Evolutionary conservation across 345 rosid species (phyloP).

Genomic region (Alliaria petiolata): DNA sequence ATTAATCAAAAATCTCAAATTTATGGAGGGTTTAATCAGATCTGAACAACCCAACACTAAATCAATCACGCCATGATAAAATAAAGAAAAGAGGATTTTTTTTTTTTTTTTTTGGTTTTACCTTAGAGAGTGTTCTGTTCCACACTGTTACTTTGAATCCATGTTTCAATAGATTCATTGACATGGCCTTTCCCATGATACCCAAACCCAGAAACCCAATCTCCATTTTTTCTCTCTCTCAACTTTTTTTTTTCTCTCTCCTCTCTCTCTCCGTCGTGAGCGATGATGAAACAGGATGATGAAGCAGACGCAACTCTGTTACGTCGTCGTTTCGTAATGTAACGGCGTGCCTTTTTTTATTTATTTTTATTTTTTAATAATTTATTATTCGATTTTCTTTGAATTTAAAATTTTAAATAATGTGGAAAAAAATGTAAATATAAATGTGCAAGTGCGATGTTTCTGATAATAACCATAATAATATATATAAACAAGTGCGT

Average conservation of each 20-base stretch:
- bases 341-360: no score
- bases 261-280: no score
- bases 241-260: no score
- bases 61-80: no score
- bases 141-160: slow-evolving; percentile 94
- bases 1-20: no score
- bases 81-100: background rate
- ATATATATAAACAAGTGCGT: background rate
- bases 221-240: slow-evolving; percentile 47
- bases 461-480: background rate
- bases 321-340: slow-evolving; percentile 20
- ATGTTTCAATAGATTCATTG: slow-evolving; percentile 67
- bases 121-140: slow-evolving; percentile 96
- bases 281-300: background rate
- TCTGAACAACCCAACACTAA: slow-evolving; percentile 1
- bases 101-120: slow-evolving; percentile 6
- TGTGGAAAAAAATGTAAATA: background rate
- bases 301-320: background rate
- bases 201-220: slow-evolving; percentile 92
- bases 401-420: background rate
- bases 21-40: background rate
- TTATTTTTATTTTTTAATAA: background rate
- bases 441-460: slow-evolving; percentile 9
- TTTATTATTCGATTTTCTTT: background rate
- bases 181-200: slow-evolving; percentile 97